Evolutionary conservation across 2,329 filamentous ascomycete genomes (phyloP).

Genomic region (Dryadomyces quercivorus): DNA sequence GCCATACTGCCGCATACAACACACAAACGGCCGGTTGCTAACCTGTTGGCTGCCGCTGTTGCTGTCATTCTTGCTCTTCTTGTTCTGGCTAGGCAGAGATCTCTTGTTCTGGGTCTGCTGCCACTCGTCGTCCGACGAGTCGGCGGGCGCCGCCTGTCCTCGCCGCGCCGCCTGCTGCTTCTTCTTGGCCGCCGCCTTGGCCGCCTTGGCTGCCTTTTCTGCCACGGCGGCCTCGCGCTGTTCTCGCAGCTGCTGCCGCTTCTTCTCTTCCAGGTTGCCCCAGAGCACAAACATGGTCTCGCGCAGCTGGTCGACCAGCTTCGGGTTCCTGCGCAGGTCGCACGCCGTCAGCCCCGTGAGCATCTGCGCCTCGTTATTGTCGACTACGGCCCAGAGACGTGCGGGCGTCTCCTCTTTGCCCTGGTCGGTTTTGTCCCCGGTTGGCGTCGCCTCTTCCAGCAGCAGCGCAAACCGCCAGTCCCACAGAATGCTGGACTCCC

Average conservation of each 20-base stretch:
- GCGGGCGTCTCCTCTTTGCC: slow-evolving; percentile 20
- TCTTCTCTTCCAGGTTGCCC: slow-evolving; percentile 72
- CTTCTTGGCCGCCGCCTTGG: slow-evolving; percentile 18
- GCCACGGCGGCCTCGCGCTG: slow-evolving; percentile 12
- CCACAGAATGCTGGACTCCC: slow-evolving; percentile 37
- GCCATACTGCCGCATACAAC: slow-evolving; percentile 62
- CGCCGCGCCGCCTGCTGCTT: slow-evolving; percentile 12
- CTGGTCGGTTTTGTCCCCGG: no score
- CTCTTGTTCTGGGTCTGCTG: slow-evolving; percentile 2
- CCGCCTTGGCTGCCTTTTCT: slow-evolving; percentile 2
- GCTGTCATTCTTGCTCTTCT: not conserved
- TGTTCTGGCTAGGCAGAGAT: not conserved
- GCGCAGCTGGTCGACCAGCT: slow-evolving; percentile 39
- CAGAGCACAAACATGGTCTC: slow-evolving; percentile 69
- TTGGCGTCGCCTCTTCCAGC: slow-evolving; percentile 56
- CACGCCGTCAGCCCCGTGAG: slow-evolving; percentile 35
- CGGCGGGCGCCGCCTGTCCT: slow-evolving; percentile 20
- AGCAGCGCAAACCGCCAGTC: slow-evolving; percentile 76
- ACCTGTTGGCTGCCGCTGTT: not conserved
- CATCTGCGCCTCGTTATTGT: slow-evolving; percentile 39
- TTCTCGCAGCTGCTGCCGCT: slow-evolving; percentile 24
- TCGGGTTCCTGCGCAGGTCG: slow-evolving; percentile 41
- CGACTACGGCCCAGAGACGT: slow-evolving; percentile 56
- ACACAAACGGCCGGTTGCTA: slow-evolving; percentile 50
- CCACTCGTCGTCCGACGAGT: slow-evolving; percentile 25